phyloP scores from a whole-genome alignment of 345 rosid species.

The Linum tenue region DNA sequence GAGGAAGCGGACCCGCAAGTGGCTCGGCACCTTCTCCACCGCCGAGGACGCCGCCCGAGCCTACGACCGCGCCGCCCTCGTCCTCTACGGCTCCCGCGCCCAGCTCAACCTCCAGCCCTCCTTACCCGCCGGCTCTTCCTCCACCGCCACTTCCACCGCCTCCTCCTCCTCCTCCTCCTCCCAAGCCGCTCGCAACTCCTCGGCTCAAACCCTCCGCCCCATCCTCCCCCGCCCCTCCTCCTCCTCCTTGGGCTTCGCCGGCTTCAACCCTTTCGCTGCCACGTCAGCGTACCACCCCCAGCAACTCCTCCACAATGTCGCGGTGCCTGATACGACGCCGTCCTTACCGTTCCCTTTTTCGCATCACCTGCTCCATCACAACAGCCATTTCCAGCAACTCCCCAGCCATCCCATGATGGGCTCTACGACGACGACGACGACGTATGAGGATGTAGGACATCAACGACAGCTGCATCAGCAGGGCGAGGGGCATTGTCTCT shows the following conservation, averaged over 20 bases:
- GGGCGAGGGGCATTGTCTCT: background rate
- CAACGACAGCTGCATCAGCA: background rate
- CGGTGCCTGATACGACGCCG: background rate
- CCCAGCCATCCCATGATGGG: background rate
- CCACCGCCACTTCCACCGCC: constrained; percentile 24
- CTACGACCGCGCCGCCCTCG: constrained; percentile 71
- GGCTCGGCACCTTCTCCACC: constrained; percentile 80
- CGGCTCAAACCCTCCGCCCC: constrained; percentile 67
- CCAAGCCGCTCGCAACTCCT: constrained; percentile 23
- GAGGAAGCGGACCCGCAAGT: constrained; percentile 62
- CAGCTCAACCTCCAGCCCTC: constrained; percentile 45
- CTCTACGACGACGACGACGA: background rate
- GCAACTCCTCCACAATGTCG: background rate
- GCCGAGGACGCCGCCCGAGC: constrained; percentile 91
- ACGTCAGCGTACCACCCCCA: background rate
- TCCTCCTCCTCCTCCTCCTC: constrained; percentile 34
- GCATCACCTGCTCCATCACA: background rate
- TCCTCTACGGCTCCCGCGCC: constrained; percentile 67
- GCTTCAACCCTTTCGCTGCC: constrained; percentile 9
- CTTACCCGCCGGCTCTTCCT: constrained; percentile 9
- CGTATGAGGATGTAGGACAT: background rate
- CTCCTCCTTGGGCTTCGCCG: constrained; percentile 28
- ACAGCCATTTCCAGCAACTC: background rate
- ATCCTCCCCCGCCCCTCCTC: constrained; percentile 85
- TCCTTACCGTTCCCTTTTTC: background rate